Evolutionary conservation across 257 asterid species (phyloP).

Genomic region (Jacaranda mimosifolia): DNA sequence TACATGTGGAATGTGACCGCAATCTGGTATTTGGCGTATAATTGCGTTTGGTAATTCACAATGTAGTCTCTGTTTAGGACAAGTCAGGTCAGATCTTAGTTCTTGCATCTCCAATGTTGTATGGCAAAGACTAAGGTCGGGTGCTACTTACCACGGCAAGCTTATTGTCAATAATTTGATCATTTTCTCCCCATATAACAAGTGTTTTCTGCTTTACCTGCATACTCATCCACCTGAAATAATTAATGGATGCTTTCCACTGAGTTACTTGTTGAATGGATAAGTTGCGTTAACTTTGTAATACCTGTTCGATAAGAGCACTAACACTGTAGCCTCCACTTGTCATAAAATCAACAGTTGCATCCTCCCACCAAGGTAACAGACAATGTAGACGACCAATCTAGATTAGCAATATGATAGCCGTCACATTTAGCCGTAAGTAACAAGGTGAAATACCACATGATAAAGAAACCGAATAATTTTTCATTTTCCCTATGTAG

Average conservation of each 20-base stretch:
- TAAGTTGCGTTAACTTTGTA: not conserved
- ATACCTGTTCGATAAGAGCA: slow-evolving; percentile 63
- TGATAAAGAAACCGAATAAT: slow-evolving; percentile 2
- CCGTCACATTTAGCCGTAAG: slow-evolving; percentile 11
- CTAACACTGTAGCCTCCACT: slow-evolving; percentile 87
- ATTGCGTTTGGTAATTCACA: slow-evolving; percentile 79
- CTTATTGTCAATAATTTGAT: slow-evolving; percentile 81
- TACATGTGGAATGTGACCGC: slow-evolving; percentile 95
- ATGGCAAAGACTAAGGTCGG: slow-evolving; percentile 9
- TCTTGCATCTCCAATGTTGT: not conserved
- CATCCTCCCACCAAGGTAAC: slow-evolving; percentile 97
- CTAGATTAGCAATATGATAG: slow-evolving; percentile 45
- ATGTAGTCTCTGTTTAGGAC: slow-evolving; percentile 72
- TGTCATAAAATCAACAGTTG: slow-evolving; percentile 86
- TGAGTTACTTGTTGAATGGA: not conserved
- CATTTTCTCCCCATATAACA: slow-evolving; percentile 94
- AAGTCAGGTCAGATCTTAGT: not conserved
- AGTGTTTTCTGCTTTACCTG: slow-evolving; percentile 92
- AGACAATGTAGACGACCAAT: slow-evolving; percentile 87
- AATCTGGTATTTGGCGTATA: slow-evolving; percentile 73
- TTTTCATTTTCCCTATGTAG: not conserved
- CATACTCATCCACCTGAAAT: not conserved
- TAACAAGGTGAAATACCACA: not conserved
- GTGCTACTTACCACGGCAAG: slow-evolving; percentile 74
- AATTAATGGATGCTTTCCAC: too few relatives aligned